phyloP scores from a whole-genome alignment of 2,329 filamentous ascomycete genomes.

The Daldinia eschscholtzii region DNA sequence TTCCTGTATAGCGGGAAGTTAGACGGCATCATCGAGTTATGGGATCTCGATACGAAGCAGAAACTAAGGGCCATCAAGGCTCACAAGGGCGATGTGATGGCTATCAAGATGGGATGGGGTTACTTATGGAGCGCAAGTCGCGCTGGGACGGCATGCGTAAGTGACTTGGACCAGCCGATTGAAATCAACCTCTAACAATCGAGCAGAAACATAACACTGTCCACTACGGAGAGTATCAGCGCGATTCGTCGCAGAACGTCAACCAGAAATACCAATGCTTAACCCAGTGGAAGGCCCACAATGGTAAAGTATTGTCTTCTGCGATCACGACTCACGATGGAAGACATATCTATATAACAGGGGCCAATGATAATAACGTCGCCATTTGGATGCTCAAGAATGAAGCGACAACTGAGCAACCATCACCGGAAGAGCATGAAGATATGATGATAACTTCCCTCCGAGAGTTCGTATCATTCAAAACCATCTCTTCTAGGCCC shows the following conservation, averaged over 20 bases:
- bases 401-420: conserved; percentile 56
- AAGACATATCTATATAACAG: conserved; percentile 90
- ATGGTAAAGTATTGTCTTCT: conserved; percentile 88
- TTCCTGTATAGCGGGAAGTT: conserved; percentile 93
- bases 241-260: conserved; percentile 63
- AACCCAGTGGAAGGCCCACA: conserved; percentile 83
- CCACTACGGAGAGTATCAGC: conserved; percentile 70
- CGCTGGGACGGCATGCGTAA: conserved; percentile 86
- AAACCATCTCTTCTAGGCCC: conserved; percentile 87
- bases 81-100: conserved; percentile 85
- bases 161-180: conserved; percentile 45
- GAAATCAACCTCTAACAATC: conserved; percentile 36
- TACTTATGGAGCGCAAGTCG: conserved; percentile 89
- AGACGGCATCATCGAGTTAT: conserved; percentile 90
- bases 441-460: conserved; percentile 77
- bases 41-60: conserved; percentile 96
- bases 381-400: conserved; percentile 85
- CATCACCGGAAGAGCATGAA: conserved; percentile 56
- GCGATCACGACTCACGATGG: conserved; percentile 77
- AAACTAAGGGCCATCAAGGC: conserved; percentile 87
- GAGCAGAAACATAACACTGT: conserved; percentile 74
- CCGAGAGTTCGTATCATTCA: conserved; percentile 89
- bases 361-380: conserved; percentile 90
- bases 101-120: conserved; percentile 86
- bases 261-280: conserved; percentile 88